Percentiles rank a stretch among this genome's conserved stretches.
These are phyloP conservation scores for Dendrobium officinale DNA, from an alignment of 106 monocot species.

Conservation along the genomic window DNA sequence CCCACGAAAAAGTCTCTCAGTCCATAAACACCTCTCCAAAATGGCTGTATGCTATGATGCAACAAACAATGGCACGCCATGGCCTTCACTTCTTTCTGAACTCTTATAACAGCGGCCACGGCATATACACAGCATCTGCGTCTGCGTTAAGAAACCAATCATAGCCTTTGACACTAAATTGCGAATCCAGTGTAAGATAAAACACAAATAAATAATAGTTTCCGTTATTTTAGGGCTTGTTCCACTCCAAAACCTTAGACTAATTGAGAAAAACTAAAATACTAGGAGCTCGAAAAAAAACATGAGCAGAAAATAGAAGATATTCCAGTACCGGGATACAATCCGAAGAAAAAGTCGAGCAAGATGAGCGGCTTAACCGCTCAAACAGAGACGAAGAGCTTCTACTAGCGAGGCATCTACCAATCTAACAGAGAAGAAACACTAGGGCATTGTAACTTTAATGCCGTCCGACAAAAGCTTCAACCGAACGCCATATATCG, in stretches of 20 bases:
- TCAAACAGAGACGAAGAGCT: not conserved
- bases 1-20: not conserved
- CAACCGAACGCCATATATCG: too few species aligned
- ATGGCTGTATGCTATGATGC: not conserved
- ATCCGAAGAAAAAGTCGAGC: not conserved
- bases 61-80: not conserved
- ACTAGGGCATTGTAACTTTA: not conserved
- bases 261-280: not conserved
- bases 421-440: not conserved
- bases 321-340: not conserved
- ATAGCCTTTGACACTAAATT: not conserved
- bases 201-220: too few species aligned
- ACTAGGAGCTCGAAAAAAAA: not conserved
- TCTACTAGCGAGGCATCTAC: not conserved
- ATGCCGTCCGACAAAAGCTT: not conserved
- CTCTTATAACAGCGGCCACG: not conserved
- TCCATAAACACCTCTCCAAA: not conserved
- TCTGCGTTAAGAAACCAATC: not conserved
- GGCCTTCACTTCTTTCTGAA: not conserved
- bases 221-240: too few species aligned
- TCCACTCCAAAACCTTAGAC: too few species aligned
- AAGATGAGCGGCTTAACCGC: not conserved
- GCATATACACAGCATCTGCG: not conserved
- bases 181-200: not conserved
- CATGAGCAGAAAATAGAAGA: not conserved